Evolutionary conservation across 805 yeast species (phyloP), one percentile per base, ranked within the genome.

Genomic region (Saturnispora gosingensis): DNA sequence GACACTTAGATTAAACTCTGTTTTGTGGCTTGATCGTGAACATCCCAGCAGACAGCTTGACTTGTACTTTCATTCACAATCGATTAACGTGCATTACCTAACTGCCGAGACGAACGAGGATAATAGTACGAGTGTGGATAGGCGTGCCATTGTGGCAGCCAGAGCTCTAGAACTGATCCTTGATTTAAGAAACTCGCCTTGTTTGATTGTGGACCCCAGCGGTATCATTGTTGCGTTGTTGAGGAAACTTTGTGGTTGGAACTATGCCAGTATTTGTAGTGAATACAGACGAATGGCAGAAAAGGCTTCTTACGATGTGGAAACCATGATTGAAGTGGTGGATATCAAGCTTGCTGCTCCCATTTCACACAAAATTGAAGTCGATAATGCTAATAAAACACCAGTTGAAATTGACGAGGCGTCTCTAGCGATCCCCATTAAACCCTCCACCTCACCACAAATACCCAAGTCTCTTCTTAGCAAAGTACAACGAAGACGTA

Each of bases 171-270:
- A 81, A 52, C 69, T 82, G 16, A 61, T 88, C 6, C 69, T 91
- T 40, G 81, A 91, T 62, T 70, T 76, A 25, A 71, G 69, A 35
- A 76, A 83, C 57, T 82, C 84, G 60, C 89, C 89, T 49, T 64
- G 86, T 5, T 69, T 91, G 44, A 65, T 91, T 13, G 80, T 93
- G 22, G 98, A 93, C 62, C 78, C 85, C 38, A 82, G 90, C 6
- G 83, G 85, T 53, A 80, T 93, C 11, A 74, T 90, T 18, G 78
- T 88, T 10, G 97, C 97, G 0, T 72, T 90, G 2, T 68, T 93
- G 34, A 72, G 99, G 48, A 82, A 84, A 63, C 72, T 90, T 39
- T 93, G 88, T 66, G 85, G 85, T 67, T 91, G 97, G 98, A 83
- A 82, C 59, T 84, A 85, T 62, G 80, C 90, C 24, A 83, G 95